These are phyloP conservation scores for Tolypocladium inflatum DNA, from an alignment of 2,329 filamentous ascomycete genomes.

Conservation along the genomic window DNA sequence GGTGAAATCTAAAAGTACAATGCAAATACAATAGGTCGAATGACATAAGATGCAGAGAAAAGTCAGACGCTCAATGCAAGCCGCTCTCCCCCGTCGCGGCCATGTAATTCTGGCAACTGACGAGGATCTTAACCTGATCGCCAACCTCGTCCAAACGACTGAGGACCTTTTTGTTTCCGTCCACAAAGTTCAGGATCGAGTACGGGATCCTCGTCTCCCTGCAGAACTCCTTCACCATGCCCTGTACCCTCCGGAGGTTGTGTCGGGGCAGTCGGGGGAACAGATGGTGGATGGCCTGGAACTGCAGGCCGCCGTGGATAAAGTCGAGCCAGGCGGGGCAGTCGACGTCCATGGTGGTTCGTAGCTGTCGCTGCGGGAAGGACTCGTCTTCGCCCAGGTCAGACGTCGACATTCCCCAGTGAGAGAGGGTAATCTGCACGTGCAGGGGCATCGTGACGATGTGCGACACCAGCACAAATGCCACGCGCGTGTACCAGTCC, in stretches of 20 bases:
- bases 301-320: conserved; percentile 80
- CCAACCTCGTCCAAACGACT: conserved; percentile 68
- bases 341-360: conserved; percentile 90
- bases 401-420: conserved; percentile 88
- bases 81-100: conserved; percentile 1
- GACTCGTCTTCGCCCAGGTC: conserved; percentile 77
- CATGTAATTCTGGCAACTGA: conserved; percentile 51
- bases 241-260: conserved; percentile 68
- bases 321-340: conserved; percentile 84
- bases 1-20: neutral
- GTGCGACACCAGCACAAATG: conserved; percentile 73
- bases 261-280: conserved; percentile 78
- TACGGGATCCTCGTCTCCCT: conserved; percentile 76
- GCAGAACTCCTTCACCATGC: conserved; percentile 72
- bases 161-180: conserved; percentile 75
- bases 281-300: conserved; percentile 81
- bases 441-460: conserved; percentile 74
- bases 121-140: conserved; percentile 66
- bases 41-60: too few species aligned
- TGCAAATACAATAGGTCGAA: neutral
- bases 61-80: neutral
- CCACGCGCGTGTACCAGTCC: conserved; percentile 56
- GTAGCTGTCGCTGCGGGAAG: conserved; percentile 82
- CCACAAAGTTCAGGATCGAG: conserved; percentile 73
- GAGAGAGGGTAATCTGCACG: conserved; percentile 82